Percentiles rank a stretch among this genome's conserved stretches.
Evolutionary conservation across 2,329 filamentous ascomycete species (phyloP).

Genomic region (Clathrospora elynae): DNA sequence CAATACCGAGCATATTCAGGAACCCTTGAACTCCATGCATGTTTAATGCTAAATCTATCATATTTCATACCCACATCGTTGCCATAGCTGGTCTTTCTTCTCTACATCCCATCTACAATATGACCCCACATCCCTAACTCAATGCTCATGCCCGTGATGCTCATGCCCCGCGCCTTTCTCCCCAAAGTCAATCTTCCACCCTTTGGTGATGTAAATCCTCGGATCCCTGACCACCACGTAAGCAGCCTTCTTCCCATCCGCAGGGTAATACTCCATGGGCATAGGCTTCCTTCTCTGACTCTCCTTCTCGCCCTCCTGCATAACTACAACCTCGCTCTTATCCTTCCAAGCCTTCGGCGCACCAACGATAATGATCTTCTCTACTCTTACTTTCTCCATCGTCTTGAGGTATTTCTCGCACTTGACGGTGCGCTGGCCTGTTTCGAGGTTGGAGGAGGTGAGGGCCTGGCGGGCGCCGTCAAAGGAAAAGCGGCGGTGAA

Average conservation of each 20-base stretch:
- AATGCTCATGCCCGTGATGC: slow-evolving; percentile 35
- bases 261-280: slow-evolving; percentile 64
- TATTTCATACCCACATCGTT: too few relatives aligned
- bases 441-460: slow-evolving; percentile 62
- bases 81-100: too few relatives aligned
- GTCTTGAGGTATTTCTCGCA: slow-evolving; percentile 75
- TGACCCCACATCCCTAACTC: not conserved
- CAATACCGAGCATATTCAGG: too few relatives aligned
- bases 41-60: too few relatives aligned
- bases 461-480: slow-evolving; percentile 61
- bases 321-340: slow-evolving; percentile 66
- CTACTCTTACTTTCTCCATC: slow-evolving; percentile 78
- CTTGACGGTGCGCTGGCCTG: slow-evolving; percentile 62
- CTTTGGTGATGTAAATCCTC: slow-evolving; percentile 63
- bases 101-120: too few relatives aligned
- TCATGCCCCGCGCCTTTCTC: slow-evolving; percentile 22
- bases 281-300: slow-evolving; percentile 54
- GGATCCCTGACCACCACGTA: slow-evolving; percentile 70
- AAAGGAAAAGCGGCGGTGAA: slow-evolving; percentile 80
- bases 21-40: too few relatives aligned
- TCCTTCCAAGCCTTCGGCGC: slow-evolving; percentile 73
- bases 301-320: slow-evolving; percentile 62
- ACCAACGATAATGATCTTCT: slow-evolving; percentile 83
- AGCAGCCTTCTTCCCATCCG: slow-evolving; percentile 59
- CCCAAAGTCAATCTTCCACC: slow-evolving; percentile 66